Conservation (phyloP, 768 basidiomycete species). For the Pholiota microspora region DNA sequence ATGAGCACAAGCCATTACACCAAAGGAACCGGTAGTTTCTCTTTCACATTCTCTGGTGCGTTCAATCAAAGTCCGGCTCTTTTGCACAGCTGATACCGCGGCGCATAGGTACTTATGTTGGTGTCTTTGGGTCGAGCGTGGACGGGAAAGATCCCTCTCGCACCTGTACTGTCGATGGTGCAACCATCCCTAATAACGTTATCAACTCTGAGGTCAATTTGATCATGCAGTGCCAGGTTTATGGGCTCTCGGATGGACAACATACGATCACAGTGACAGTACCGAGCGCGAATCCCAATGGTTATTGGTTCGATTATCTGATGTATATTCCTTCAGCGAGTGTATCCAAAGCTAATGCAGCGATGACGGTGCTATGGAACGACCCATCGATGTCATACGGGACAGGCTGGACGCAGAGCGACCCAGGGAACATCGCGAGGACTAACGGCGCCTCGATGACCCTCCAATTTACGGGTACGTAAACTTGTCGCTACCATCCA, state of each 20-base stretch:
- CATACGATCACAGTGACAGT: constrained; percentile 4
- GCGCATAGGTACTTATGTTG: constrained; percentile 3
- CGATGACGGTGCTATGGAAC: not conserved
- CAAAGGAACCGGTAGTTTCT: constrained; percentile 1
- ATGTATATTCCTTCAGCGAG: not conserved
- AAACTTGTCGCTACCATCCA: not conserved
- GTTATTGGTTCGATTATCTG: constrained; percentile 3
- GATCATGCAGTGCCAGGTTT: constrained; percentile 2
- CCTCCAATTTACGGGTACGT: not conserved
- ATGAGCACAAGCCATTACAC: not conserved
- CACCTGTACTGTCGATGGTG: not conserved
- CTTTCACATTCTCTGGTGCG: constrained; percentile 2
- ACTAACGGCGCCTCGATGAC: not conserved
- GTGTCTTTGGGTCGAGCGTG: constrained; percentile 3
- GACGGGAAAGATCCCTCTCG: constrained; percentile 1
- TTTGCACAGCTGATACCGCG: not conserved
- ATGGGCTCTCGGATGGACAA: not conserved
- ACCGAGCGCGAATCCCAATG: not conserved
- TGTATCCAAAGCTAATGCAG: not conserved
- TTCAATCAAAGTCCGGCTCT: not conserved
- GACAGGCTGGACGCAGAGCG: not conserved
- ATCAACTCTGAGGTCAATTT: not conserved
- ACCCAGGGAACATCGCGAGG: not conserved
- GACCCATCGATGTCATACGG: not conserved
- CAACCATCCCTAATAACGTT: not conserved